Evolutionary conservation across 805 yeast genomes (phyloP).

Genomic region (Saccharomycopsis schoenii): DNA sequence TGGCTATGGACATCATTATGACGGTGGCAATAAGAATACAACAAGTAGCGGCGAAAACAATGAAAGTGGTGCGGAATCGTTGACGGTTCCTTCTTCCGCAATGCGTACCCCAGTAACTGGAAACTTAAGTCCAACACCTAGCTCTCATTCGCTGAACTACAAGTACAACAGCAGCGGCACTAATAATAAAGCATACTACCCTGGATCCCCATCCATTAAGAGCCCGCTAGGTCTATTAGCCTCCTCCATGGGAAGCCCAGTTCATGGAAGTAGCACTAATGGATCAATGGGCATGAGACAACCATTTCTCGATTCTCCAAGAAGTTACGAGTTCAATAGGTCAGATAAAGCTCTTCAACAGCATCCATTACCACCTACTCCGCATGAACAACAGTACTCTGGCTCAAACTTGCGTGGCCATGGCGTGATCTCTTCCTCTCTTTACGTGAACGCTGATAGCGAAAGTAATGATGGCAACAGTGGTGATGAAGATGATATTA

Average conservation of each 20-base stretch:
- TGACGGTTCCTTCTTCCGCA: not conserved
- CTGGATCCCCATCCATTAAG: not conserved
- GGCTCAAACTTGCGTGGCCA: not conserved
- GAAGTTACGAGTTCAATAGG: not conserved
- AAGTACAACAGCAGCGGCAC: not conserved
- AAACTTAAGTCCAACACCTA: not conserved
- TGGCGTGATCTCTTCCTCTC: not conserved
- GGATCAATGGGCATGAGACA: not conserved
- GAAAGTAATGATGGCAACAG: not conserved
- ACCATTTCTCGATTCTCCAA: not conserved
- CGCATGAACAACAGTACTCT: not conserved
- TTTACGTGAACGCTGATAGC: not conserved
- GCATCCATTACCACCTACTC: not conserved
- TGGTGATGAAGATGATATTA: not conserved
- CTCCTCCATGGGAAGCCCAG: not conserved
- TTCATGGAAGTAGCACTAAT: not conserved
- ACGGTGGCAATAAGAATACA: not conserved
- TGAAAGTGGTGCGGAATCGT: not conserved
- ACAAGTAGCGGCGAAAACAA: not conserved
- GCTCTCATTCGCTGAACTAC: not conserved
- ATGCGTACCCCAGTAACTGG: not conserved
- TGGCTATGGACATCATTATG: not conserved
- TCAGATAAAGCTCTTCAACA: not conserved
- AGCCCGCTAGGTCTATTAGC: not conserved
- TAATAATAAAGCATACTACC: not conserved